Evolutionary conservation across 2,329 filamentous ascomycete species (phyloP).

Genomic region (Remersonia thermophila): DNA sequence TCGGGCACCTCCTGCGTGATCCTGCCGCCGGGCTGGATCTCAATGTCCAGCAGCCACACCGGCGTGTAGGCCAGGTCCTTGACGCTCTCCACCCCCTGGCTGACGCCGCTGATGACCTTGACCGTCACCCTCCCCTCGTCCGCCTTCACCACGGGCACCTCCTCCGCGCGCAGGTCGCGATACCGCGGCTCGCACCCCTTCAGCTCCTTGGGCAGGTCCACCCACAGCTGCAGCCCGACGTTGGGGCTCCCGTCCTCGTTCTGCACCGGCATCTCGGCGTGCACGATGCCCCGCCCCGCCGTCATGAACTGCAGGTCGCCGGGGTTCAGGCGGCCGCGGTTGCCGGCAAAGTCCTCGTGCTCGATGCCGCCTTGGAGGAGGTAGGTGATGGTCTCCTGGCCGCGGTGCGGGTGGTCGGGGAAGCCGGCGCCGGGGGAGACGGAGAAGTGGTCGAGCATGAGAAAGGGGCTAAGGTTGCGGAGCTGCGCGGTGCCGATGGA

Average conservation of each 20-base stretch:
- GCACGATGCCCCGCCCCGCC: conserved; percentile 79
- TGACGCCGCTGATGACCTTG: conserved; percentile 83
- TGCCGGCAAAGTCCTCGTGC: conserved; percentile 84
- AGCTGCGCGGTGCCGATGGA: conserved; percentile 76
- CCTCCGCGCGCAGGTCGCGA: conserved; percentile 64
- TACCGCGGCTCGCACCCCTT: conserved; percentile 89
- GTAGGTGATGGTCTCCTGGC: conserved; percentile 83
- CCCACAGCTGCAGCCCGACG: conserved; percentile 88
- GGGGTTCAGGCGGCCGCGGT: conserved; percentile 67
- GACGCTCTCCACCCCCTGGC: conserved; percentile 72
- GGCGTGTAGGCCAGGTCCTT: conserved; percentile 91
- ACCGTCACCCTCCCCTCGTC: conserved; percentile 65
- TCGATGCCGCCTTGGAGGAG: conserved; percentile 75
- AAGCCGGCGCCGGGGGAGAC: conserved; percentile 74
- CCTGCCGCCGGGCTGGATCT: conserved; percentile 64
- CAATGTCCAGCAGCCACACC: conserved; percentile 87
- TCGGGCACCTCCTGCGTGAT: conserved; percentile 63
- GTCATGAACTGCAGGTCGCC: conserved; percentile 99
- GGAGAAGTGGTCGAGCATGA: conserved; percentile 92
- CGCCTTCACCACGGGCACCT: conserved; percentile 64
- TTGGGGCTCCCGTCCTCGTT: conserved; percentile 65
- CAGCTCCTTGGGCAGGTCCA: conserved; percentile 69
- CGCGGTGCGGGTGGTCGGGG: conserved; percentile 73
- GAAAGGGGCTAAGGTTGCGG: conserved; percentile 79
- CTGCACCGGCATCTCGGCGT: conserved; percentile 85